Evolutionary conservation across 164 flowering plant species (phyloP).

Genomic region (Vitis amurensis): DNA sequence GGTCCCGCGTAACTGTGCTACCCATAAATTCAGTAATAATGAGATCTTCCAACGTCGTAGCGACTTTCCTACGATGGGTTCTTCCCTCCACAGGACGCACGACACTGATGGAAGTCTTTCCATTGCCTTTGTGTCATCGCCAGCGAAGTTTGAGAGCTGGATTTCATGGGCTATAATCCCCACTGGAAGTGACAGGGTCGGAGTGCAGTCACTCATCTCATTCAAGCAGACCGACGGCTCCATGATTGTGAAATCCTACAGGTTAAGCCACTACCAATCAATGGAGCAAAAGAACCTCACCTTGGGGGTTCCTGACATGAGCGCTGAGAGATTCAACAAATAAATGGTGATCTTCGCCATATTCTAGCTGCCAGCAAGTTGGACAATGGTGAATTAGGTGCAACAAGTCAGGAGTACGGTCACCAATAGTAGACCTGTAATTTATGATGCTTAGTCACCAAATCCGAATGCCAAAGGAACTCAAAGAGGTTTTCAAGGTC

Average conservation of each 20-base stretch:
- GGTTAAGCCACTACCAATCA: conserved; percentile 18
- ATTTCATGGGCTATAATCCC: conserved; percentile 46
- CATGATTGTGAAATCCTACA: conserved; percentile 26
- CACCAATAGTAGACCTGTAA: conserved; percentile 27
- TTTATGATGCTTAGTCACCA: conserved; percentile 38
- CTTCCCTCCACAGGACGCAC: conserved; percentile 37
- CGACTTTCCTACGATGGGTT: conserved; percentile 22
- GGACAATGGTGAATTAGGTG: conserved; percentile 28
- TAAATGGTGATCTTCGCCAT: conserved; percentile 21
- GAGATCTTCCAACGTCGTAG: conserved; percentile 22
- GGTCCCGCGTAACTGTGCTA: conserved; percentile 8
- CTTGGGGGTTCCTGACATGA: conserved; percentile 22
- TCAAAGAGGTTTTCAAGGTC: neutral
- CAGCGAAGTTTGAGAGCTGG: conserved; percentile 30
- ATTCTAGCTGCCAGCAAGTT: conserved; percentile 20
- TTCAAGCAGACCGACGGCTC: neutral
- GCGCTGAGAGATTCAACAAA: conserved; percentile 14
- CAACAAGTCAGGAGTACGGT: conserved; percentile 44
- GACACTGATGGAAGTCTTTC: conserved; percentile 28
- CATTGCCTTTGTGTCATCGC: conserved; percentile 26
- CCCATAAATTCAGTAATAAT: conserved; percentile 24
- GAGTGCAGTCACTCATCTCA: conserved; percentile 29
- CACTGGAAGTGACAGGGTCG: conserved; percentile 23
- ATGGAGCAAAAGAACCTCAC: conserved; percentile 19
- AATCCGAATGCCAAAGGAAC: conserved; percentile 49